A percentile compares a stretch with the other conserved stretches of the same genome.
Evolutionary conservation across 371 early-diverging fungal genomes (phyloP).

Genomic region (Mortierella sp.): DNA sequence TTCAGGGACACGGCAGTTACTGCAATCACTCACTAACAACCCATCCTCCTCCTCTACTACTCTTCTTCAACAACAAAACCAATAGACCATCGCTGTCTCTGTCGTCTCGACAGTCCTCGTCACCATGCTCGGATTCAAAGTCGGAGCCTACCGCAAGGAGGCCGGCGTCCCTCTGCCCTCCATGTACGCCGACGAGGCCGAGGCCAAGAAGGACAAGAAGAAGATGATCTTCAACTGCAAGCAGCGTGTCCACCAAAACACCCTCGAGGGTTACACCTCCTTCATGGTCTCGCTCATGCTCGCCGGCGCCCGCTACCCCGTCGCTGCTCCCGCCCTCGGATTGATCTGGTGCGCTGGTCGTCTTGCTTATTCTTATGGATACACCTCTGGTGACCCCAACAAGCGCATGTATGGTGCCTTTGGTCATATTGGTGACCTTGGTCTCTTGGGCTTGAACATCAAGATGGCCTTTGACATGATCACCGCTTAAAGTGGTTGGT

Average conservation of each 20-base stretch:
- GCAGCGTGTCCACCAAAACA: conserved; percentile 80
- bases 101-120: conserved; percentile 62
- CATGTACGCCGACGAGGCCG: conserved; percentile 72
- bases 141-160: conserved; percentile 69
- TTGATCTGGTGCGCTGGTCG: conserved; percentile 66
- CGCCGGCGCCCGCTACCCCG: conserved; percentile 69
- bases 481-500: conserved; percentile 38
- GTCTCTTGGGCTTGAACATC: conserved; percentile 25
- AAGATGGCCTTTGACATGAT: conserved; percentile 39
- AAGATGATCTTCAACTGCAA: conserved; percentile 77
- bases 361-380: conserved; percentile 62
- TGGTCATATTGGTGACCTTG: conserved; percentile 39
- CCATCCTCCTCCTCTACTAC: conserved; percentile 53
- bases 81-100: conserved; percentile 42
- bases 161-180: conserved; percentile 75
- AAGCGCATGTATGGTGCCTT: conserved; percentile 25
- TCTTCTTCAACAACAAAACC: conserved; percentile 7
- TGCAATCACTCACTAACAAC: neutral
- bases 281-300: conserved; percentile 58
- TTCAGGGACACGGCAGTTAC: neutral
- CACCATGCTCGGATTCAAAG: conserved; percentile 65
- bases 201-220: conserved; percentile 69
- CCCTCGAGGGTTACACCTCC: conserved; percentile 42
- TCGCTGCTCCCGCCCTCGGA: conserved; percentile 65
- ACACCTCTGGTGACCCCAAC: conserved; percentile 69